Percentiles rank a stretch among this genome's conserved stretches.
These are phyloP conservation scores for Danielozyma ontarioensis DNA, from an alignment of 805 yeast species.

Conservation along the genomic window DNA sequence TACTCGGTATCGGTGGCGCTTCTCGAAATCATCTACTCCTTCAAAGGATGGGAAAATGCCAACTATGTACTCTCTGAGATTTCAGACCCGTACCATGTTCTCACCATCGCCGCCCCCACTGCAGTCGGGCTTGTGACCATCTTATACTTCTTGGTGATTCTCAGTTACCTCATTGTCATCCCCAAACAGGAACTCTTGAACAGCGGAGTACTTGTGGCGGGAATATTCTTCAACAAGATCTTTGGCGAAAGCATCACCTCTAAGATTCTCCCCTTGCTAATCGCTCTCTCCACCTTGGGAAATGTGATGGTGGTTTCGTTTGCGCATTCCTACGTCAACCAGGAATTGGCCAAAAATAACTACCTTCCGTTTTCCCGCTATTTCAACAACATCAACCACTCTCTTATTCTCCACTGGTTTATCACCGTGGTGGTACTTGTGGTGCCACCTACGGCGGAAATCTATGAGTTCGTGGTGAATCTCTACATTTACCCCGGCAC, in stretches of 20 bases:
- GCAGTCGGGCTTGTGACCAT: slow-evolving; percentile 50
- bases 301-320: slow-evolving; percentile 61
- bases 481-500: slow-evolving; percentile 62
- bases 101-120: slow-evolving; percentile 56
- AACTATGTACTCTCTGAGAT: slow-evolving; percentile 59
- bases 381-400: slow-evolving; percentile 41
- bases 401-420: slow-evolving; percentile 50
- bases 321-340: slow-evolving; percentile 56
- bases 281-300: slow-evolving; percentile 60
- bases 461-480: slow-evolving; percentile 59
- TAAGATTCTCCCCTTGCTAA: slow-evolving; percentile 48
- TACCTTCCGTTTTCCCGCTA: slow-evolving; percentile 45
- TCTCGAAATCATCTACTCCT: slow-evolving; percentile 56
- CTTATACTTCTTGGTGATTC: slow-evolving; percentile 51
- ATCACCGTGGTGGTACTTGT: slow-evolving; percentile 50
- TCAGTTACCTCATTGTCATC: slow-evolving; percentile 54
- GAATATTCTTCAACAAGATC: slow-evolving; percentile 51
- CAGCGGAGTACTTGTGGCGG: slow-evolving; percentile 63
- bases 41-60: slow-evolving; percentile 69
- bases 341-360: slow-evolving; percentile 49
- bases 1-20: slow-evolving; percentile 54
- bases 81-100: slow-evolving; percentile 49
- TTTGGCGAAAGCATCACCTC: slow-evolving; percentile 52
- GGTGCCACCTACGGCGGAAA: slow-evolving; percentile 59
- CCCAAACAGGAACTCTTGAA: slow-evolving; percentile 41